Evolutionary conservation across 306 rosid genomes (phyloP).

Genomic region (Cucumis melo): DNA sequence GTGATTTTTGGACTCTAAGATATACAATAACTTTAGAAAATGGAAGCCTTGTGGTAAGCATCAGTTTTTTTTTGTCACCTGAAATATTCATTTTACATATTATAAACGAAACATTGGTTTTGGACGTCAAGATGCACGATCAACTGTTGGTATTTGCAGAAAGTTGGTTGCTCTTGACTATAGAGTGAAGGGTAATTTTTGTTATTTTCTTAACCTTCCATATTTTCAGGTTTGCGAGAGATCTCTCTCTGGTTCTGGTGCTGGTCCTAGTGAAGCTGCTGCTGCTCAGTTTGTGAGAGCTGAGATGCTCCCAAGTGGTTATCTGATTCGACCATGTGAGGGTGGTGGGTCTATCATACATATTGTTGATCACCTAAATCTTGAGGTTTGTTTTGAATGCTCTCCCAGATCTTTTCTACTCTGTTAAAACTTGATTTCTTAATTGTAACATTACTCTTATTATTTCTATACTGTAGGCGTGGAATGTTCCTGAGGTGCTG

Average conservation of each 20-base stretch:
- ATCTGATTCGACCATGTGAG: constrained; percentile 88
- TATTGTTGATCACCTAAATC: constrained; percentile 91
- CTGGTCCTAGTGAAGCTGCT: constrained; percentile 65
- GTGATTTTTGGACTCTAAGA: constrained; percentile 98
- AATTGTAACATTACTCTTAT: background rate
- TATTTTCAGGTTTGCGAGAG: constrained; percentile 78
- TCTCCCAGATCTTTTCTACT: background rate
- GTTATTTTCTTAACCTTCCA: background rate
- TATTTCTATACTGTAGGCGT: constrained; percentile 30
- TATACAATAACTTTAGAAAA: constrained; percentile 75
- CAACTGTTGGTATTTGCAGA: background rate
- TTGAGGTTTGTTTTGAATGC: constrained; percentile 42
- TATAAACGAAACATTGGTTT: background rate
- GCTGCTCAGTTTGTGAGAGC: constrained; percentile 82
- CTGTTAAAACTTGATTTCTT: background rate
- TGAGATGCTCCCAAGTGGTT: constrained; percentile 87
- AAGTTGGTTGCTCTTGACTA: background rate
- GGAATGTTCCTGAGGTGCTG: constrained; percentile 96
- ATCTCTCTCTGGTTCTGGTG: constrained; percentile 88
- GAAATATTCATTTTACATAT: background rate
- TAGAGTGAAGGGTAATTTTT: background rate
- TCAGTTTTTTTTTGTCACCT: background rate
- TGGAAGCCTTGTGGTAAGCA: constrained; percentile 85
- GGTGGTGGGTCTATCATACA: constrained; percentile 99
- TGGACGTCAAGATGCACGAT: background rate